Evolutionary conservation across 441 rosid species (phyloP), one percentile per base, ranked within the genome.

Genomic region (Francoa sonchifolia): DNA sequence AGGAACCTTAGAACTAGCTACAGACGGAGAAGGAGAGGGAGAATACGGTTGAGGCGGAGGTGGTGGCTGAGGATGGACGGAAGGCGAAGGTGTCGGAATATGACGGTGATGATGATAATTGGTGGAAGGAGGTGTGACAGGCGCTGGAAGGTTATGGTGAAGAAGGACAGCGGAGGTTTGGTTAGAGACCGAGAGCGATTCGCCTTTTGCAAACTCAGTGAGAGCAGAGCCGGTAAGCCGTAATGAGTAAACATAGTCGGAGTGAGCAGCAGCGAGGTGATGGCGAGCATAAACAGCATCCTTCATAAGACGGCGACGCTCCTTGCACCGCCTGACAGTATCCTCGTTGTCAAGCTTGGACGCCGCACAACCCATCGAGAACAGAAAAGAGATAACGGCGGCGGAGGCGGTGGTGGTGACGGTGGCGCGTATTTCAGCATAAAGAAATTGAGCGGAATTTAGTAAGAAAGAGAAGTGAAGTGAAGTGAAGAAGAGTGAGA

Each of bases 341-440:
- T 88, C 97, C 48, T 84, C 97, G 59, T 84, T 84, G 55, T 81
- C 95, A 6, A 84, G 79, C 62, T 79, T 81, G 3, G 97, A 88
- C 8, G 88, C 85, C 28, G 95, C 44, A 47, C 97, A 88, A 6
- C 97, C 95, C 97, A 84, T 87, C 13, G 2, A 27, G 4, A 19
- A 6, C 25, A 12, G 27, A 42, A 33, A 32, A 26, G 19, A 19
- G 21, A 6, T 10, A 8, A 18, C 14, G 15, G 22, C 28, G 11
- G 17, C 14, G 10, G 0, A 11, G n/a, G n/a, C n/a, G n/a, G n/a
- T n/a, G n/a, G n/a, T n/a, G n/a, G n/a, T n/a, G n/a, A n/a, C n/a
- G n/a, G n/a, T n/a, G n/a, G n/a, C n/a, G n/a, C n/a, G n/a, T n/a
- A n/a, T n/a, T n/a, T n/a, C n/a, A n/a, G n/a, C n/a, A n/a, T n/a